phyloP scores from a whole-genome alignment of 495 filamentous ascomycete genomes.

The Podospora didyma region DNA sequence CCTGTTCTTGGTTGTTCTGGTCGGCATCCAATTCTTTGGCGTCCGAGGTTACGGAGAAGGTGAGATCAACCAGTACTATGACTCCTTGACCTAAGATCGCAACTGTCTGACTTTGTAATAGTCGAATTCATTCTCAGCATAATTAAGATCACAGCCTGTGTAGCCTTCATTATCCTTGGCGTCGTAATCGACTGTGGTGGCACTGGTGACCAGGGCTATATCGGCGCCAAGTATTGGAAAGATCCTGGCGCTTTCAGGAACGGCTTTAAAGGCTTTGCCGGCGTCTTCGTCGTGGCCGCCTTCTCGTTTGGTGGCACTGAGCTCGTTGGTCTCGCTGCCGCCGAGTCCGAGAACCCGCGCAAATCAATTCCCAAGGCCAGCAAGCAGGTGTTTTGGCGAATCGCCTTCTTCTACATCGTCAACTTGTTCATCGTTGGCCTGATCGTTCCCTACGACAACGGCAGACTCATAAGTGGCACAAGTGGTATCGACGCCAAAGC shows the following conservation, averaged over 20 bases:
- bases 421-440: constrained; percentile 59
- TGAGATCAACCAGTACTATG: not conserved
- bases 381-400: constrained; percentile 80
- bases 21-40: constrained; percentile 62
- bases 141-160: constrained; percentile 36
- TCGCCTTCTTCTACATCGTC: constrained; percentile 77
- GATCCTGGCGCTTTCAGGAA: constrained; percentile 62
- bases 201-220: constrained; percentile 63
- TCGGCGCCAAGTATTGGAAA: constrained; percentile 52
- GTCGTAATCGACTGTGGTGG: constrained; percentile 49
- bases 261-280: constrained; percentile 65
- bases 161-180: constrained; percentile 50
- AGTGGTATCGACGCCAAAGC: constrained; percentile 42
- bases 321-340: constrained; percentile 69
- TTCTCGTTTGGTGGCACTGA: constrained; percentile 72
- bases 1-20: constrained; percentile 47
- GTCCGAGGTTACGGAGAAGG: constrained; percentile 53
- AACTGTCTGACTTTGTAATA: constrained; percentile 10
- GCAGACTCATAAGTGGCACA: constrained; percentile 33
- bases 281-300: constrained; percentile 62
- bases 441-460: constrained; percentile 40
- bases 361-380: constrained; percentile 74
- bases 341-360: constrained; percentile 74
- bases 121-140: constrained; percentile 39
- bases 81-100: not conserved